Percentiles rank a stretch among this genome's conserved stretches.
phyloP scores from a whole-genome alignment of 805 yeast species.

The Candida michaelii region DNA sequence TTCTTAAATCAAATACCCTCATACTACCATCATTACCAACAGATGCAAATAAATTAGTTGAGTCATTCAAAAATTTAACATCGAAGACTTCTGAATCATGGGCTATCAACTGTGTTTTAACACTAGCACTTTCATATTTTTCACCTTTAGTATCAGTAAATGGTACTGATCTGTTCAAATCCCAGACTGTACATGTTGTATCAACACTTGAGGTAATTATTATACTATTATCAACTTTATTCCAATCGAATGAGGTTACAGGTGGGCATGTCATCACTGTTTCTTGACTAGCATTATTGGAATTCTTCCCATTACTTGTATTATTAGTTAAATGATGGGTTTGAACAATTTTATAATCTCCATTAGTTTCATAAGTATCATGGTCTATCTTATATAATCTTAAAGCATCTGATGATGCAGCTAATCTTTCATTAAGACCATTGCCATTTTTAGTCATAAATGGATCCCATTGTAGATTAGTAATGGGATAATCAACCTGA shows the following conservation, averaged over 20 bases:
- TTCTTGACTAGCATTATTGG: slow-evolving; percentile 20
- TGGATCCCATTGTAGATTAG: slow-evolving; percentile 73
- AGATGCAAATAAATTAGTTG: slow-evolving; percentile 78
- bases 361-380: slow-evolving; percentile 40
- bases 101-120: slow-evolving; percentile 92
- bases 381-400: slow-evolving; percentile 60
- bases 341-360: slow-evolving; percentile 37
- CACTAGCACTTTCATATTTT: slow-evolving; percentile 46
- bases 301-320: slow-evolving; percentile 22
- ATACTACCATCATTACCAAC: slow-evolving; percentile 96
- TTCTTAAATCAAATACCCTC: slow-evolving; percentile 84
- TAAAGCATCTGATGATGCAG: slow-evolving; percentile 71
- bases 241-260: slow-evolving; percentile 94
- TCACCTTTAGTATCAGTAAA: slow-evolving; percentile 1
- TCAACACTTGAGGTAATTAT: slow-evolving; percentile 87
- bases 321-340: slow-evolving; percentile 42
- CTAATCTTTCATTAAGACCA: slow-evolving; percentile 43
- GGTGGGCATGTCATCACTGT: slow-evolving; percentile 69
- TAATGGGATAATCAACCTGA: slow-evolving; percentile 63
- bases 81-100: slow-evolving; percentile 96
- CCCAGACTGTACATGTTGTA: slow-evolving; percentile 98
- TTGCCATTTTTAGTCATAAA: slow-evolving; percentile 37
- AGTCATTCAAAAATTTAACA: slow-evolving; percentile 75
- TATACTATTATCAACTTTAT: slow-evolving; percentile 61
- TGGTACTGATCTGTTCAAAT: slow-evolving; percentile 43